phyloP scores from a whole-genome alignment of 1,284 basidiomycete genomes.

The Cystobasidium sp. region DNA sequence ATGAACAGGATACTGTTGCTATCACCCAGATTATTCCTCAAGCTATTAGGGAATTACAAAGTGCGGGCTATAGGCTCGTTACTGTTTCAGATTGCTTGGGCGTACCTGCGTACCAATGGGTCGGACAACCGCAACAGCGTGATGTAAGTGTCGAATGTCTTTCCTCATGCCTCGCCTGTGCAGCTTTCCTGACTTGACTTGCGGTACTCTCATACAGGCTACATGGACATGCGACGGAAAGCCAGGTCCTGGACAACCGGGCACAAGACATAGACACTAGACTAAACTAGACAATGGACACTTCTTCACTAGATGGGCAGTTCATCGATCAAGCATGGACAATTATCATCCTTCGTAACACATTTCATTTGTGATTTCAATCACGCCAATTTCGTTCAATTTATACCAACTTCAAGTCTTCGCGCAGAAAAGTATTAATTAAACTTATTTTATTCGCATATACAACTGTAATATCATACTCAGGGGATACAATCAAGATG shows the following conservation, averaged over 20 bases:
- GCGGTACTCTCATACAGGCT: not conserved
- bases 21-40: constrained; percentile 43
- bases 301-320: not conserved
- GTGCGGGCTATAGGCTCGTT: constrained; percentile 49
- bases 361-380: too few relatives aligned
- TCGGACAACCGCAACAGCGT: constrained; percentile 44
- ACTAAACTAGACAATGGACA: not conserved
- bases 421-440: too few relatives aligned
- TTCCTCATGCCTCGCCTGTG: not conserved
- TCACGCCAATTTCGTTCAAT: too few relatives aligned
- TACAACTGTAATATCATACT: too few relatives aligned
- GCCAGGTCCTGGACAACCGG: constrained; percentile 22
- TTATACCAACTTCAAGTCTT: too few relatives aligned
- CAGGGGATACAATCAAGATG: too few relatives aligned
- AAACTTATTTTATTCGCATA: too few relatives aligned
- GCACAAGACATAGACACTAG: constrained; percentile 10
- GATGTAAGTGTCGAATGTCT: constrained; percentile 36
- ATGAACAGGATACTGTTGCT: constrained; percentile 40
- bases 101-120: constrained; percentile 48
- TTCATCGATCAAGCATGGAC: too few relatives aligned
- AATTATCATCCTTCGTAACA: too few relatives aligned
- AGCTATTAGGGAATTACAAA: constrained; percentile 46
- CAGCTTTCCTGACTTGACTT: constrained; percentile 1
- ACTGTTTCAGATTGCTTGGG: constrained; percentile 48
- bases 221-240: constrained; percentile 37